These are phyloP conservation scores for Hawksworthiomyces lignivorus DNA, from an alignment of 2,329 filamentous ascomycete species.

Conservation along the genomic window DNA sequence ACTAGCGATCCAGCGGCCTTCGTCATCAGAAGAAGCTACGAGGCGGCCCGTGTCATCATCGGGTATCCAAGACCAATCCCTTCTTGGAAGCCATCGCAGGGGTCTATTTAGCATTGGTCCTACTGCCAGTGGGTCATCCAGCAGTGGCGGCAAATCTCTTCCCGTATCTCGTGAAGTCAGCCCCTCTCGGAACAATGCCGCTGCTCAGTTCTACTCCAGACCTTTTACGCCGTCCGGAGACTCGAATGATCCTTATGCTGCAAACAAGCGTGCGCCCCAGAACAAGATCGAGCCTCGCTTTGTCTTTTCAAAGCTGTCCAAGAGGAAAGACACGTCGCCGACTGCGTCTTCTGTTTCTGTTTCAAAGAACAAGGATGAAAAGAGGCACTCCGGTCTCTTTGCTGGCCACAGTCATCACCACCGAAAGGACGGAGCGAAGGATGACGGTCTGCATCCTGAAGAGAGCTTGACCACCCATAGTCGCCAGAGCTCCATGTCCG, in stretches of 20 bases:
- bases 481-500: slow-evolving; percentile 77
- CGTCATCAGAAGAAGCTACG: slow-evolving; percentile 30
- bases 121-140: slow-evolving; percentile 21
- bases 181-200: slow-evolving; percentile 52
- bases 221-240: slow-evolving; percentile 75
- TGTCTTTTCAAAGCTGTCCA: slow-evolving; percentile 71
- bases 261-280: slow-evolving; percentile 66
- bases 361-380: slow-evolving; percentile 40
- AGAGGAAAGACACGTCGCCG: slow-evolving; percentile 58
- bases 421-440: slow-evolving; percentile 27
- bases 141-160: slow-evolving; percentile 35
- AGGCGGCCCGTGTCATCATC: slow-evolving; percentile 30
- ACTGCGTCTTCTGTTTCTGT: slow-evolving; percentile 43
- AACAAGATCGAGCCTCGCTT: slow-evolving; percentile 69
- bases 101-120: slow-evolving; percentile 46
- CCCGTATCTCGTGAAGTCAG: slow-evolving; percentile 55
- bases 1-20: slow-evolving; percentile 31
- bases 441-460: slow-evolving; percentile 34
- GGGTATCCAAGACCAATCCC: slow-evolving; percentile 23
- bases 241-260: slow-evolving; percentile 78
- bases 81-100: slow-evolving; percentile 35
- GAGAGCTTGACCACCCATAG: slow-evolving; percentile 38
- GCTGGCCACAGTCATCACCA: slow-evolving; percentile 27
- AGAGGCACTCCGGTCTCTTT: slow-evolving; percentile 41
- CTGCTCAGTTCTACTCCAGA: slow-evolving; percentile 59